Evolutionary conservation across 768 basidiomycete genomes (phyloP), one percentile per base, ranked within the genome.

Genomic region (Trametes punicea): DNA sequence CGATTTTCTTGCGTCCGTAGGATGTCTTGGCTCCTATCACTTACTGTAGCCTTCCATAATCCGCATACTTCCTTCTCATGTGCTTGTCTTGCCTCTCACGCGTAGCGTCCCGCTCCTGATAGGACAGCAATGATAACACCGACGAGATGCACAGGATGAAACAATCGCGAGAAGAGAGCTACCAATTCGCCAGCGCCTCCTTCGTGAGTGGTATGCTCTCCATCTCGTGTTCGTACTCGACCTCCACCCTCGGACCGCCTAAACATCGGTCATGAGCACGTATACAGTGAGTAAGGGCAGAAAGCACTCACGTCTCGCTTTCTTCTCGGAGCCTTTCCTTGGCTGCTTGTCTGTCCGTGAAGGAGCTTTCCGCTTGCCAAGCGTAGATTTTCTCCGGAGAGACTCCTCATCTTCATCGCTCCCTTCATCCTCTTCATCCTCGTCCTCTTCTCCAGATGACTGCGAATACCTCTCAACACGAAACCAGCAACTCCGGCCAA

Each of bases 161-260:
- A 30, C 33, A 30, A 16, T 11, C 6, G 16, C 18, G 23, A 18
- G 38, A 41, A 20, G 45, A 18, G 6, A 20, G 31, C 46, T 62
- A 70, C 69, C 69, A 70, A 36, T 58, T 65, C 6, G 62, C 63
- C 10, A 69, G 36, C 16, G 59, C 56, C 46, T 67, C 65, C 54
- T 67, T 68, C 23, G 69, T 67, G 41, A 70, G 66, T 13, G 69
- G 69, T 40, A 62, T 59, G 27, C 59, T 85, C 67, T 88, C 92
- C 71, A 88, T 77, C 74, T 97, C 95, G 69, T 91, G 84, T 71
- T 98, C 95, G 83, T 97, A 97, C 72, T 98, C 96, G 65, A 98
- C 87, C 69, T 98, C 92, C 66, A 98, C 87, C 61, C 87, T 78
- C 13, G 93, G 87, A 18, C 85, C 89, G 65, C 78, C 86, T 87